A percentile compares a stretch with the other conserved stretches of the same genome.
phyloP scores from a whole-genome alignment of 345 rosid genomes.

The Chamaenerion angustifolium region DNA sequence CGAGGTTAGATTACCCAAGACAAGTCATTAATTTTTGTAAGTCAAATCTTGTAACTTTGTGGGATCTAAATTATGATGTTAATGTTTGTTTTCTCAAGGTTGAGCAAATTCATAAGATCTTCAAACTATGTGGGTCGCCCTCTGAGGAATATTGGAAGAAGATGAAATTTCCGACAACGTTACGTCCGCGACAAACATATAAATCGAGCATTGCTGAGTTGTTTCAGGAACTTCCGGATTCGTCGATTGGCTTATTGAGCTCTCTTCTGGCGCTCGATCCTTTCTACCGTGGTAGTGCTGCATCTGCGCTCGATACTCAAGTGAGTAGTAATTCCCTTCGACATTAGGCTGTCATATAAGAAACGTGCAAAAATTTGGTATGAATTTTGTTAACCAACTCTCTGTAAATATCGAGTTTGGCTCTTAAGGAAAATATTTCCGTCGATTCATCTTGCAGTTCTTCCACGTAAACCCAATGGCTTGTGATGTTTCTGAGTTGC shows the following conservation, averaged over 20 bases:
- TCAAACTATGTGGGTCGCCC: slow-evolving; percentile 79
- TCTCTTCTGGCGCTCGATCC: slow-evolving; percentile 52
- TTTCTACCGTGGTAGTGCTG: slow-evolving; percentile 29
- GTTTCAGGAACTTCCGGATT: slow-evolving; percentile 30
- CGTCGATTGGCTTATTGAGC: slow-evolving; percentile 37
- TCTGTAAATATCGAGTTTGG: no score
- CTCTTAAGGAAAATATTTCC: not conserved
- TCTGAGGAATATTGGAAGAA: slow-evolving; percentile 80
- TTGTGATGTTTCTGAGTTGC: slow-evolving; percentile 45
- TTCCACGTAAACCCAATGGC: slow-evolving; percentile 37
- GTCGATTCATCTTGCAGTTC: slow-evolving; percentile 24
- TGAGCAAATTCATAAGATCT: slow-evolving; percentile 80
- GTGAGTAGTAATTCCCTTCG: slow-evolving; percentile 12
- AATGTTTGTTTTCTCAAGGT: slow-evolving; percentile 24
- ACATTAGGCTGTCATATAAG: not conserved
- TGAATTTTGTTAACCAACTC: no score
- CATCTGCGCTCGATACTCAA: slow-evolving; percentile 32
- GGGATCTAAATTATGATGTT: not conserved
- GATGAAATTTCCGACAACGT: slow-evolving; percentile 43
- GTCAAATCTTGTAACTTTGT: no score
- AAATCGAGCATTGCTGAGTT: slow-evolving; percentile 22
- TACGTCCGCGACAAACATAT: slow-evolving; percentile 35
- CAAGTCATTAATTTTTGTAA: no score
- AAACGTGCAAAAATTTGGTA: no score
- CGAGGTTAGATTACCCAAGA: slow-evolving; percentile 33